Conservation (phyloP, 2,329 filamentous ascomycete species). For the Colletotrichum acutatum region DNA sequence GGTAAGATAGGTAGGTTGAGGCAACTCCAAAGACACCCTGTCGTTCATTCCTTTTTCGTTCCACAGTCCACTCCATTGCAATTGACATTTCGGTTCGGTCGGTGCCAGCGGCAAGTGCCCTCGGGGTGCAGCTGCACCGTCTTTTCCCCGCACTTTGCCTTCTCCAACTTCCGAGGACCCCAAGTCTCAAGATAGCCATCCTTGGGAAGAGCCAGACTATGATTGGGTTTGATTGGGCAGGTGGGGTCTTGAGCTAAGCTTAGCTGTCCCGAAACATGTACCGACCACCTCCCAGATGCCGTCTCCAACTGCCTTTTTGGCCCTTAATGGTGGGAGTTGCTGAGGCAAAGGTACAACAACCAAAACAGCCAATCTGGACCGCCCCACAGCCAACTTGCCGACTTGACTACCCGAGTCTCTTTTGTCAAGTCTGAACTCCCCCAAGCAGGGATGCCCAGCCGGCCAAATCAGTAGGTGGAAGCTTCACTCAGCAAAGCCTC, state of each 20-base stretch:
- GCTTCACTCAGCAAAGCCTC: neutral
- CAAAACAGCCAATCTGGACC: neutral
- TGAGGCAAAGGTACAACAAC: constrained; percentile 6
- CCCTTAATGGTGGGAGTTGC: neutral
- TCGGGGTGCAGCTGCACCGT: constrained; percentile 23
- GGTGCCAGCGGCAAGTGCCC: neutral
- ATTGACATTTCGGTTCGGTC: neutral
- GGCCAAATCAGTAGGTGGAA: constrained; percentile 1
- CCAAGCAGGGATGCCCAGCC: constrained; percentile 19
- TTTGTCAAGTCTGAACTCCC: constrained; percentile 15
- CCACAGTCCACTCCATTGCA: neutral
- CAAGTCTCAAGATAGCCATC: constrained; percentile 11
- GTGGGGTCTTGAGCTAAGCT: neutral
- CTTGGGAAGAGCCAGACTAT: neutral
- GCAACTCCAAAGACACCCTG: no score
- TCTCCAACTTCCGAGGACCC: constrained; percentile 29
- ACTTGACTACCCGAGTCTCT: constrained; percentile 32
- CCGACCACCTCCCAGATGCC: neutral
- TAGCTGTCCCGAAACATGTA: neutral
- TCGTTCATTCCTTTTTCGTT: no score
- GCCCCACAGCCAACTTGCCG: constrained; percentile 29
- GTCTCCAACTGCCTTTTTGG: constrained; percentile 9
- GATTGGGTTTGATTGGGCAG: neutral
- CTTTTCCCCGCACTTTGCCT: constrained; percentile 29
- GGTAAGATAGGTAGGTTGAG: no score